phyloP scores from a whole-genome alignment of 2,329 filamentous ascomycete species.

The Colletotrichum gigasporum region DNA sequence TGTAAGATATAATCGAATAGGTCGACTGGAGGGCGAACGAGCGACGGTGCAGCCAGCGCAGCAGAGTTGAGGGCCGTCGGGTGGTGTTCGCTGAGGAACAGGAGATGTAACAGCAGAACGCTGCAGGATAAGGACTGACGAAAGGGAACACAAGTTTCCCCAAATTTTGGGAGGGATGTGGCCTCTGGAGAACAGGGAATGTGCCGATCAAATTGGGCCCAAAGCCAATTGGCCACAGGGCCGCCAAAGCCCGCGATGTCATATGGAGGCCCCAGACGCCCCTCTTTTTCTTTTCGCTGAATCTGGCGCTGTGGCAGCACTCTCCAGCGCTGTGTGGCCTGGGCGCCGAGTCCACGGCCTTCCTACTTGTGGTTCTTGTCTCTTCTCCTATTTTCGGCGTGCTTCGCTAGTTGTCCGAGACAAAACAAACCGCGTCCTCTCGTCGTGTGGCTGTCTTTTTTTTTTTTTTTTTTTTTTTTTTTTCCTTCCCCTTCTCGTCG shows the following conservation, averaged over 20 bases:
- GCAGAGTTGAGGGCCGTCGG: too few relatives aligned
- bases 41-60: not conserved
- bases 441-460: not conserved
- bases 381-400: conserved; percentile 3
- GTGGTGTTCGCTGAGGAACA: conserved; percentile 6
- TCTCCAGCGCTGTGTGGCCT: too few relatives aligned
- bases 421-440: not conserved
- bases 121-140: conserved; percentile 5
- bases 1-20: not conserved
- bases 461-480: not conserved
- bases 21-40: too few relatives aligned
- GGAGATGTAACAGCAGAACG: too few relatives aligned
- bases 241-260: conserved; percentile 9
- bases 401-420: not conserved
- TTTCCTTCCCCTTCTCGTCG: not conserved
- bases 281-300: not conserved
- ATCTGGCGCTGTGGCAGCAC: not conserved
- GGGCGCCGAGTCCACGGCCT: too few relatives aligned
- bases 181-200: conserved; percentile 15
- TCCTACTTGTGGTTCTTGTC: not conserved
- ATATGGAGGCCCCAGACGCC: conserved; percentile 10
- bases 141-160: conserved; percentile 21
- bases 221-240: not conserved
- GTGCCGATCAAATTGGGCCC: conserved; percentile 17
- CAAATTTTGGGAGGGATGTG: conserved; percentile 27